Evolutionary conservation across 1,139 yeast species (phyloP), one percentile per base, ranked within the genome.

Genomic region (Kodamaea alishanica): DNA sequence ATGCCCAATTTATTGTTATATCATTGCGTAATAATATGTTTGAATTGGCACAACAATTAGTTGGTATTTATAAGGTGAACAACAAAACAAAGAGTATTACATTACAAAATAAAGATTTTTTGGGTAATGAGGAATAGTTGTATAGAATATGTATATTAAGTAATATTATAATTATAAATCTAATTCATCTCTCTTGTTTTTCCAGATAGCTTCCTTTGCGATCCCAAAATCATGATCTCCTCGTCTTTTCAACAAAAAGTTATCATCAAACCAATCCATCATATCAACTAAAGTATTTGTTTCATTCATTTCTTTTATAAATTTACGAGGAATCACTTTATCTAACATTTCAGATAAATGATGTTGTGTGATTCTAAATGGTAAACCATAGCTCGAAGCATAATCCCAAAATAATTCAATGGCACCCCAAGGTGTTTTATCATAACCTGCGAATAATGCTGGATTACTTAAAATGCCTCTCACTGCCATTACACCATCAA

Each of bases 1-100:
- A 90, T 62, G 98, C 97, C 1, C 99, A 94, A 56, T 94, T 94
- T 54, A 81, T 94, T 55, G 98, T 94, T 27, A 94, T 94, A 35
- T 90, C 97, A 0, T 73, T 94, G 53, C 77, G 98, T 60, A 92
- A 92, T 62, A 92, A 94, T 58, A 94, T 94, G 99, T 94, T 94
- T 62, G 99, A 94, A 63, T 74, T 92, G 50, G 94, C 98, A 1
- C 84, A 87, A 50, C 94, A 89, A 54, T 70, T 94, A 55, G 96
- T 94, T 32, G 99, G 99, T 9, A 89, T 94, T 45, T 94, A 90
- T 69, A 94, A 94, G 63, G 92, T 86, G 42, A 80, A 84, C 53
- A 90, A 92, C 63, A 88, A 79, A 90, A 89, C 97, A 4, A 76
- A 74, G 58, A 85, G 96, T 56, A 84, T 88, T 28, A 80, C 96